Conservation (phyloP, 2,329 filamentous ascomycete species). For the Ophiostoma ulmi region DNA sequence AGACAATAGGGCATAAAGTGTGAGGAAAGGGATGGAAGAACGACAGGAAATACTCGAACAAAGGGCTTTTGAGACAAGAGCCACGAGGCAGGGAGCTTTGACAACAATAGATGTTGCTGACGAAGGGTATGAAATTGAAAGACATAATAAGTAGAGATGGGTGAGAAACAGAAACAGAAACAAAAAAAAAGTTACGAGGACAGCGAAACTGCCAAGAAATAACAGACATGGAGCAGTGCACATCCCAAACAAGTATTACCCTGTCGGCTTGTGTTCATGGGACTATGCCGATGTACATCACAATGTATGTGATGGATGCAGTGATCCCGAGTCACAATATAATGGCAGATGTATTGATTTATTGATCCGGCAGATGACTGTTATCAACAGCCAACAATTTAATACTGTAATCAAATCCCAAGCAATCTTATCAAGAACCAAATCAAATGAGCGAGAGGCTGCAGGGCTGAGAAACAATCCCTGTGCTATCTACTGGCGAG, state of each 20-base stretch:
- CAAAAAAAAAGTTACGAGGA: neutral
- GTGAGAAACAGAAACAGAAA: neutral
- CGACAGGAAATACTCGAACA: neutral
- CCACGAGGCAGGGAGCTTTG: conserved; percentile 2
- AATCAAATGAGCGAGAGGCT: neutral
- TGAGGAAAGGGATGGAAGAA: neutral
- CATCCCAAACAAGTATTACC: neutral
- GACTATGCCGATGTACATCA: neutral
- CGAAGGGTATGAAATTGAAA: neutral
- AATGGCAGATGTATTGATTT: neutral
- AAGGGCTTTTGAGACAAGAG: neutral
- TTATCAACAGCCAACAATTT: no score
- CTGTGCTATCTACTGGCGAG: neutral
- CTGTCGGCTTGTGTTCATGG: neutral
- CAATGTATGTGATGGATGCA: neutral
- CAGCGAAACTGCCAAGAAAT: neutral
- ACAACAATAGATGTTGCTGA: neutral
- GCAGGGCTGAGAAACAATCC: neutral
- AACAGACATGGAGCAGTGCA: neutral
- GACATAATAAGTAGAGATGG: neutral
- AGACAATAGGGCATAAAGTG: neutral
- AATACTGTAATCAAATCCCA: no score
- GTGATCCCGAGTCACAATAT: neutral
- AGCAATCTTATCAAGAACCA: neutral
- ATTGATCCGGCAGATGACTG: neutral